Conservation (phyloP, 176 grass and related monocot genomes). For the Poa annua region DNA sequence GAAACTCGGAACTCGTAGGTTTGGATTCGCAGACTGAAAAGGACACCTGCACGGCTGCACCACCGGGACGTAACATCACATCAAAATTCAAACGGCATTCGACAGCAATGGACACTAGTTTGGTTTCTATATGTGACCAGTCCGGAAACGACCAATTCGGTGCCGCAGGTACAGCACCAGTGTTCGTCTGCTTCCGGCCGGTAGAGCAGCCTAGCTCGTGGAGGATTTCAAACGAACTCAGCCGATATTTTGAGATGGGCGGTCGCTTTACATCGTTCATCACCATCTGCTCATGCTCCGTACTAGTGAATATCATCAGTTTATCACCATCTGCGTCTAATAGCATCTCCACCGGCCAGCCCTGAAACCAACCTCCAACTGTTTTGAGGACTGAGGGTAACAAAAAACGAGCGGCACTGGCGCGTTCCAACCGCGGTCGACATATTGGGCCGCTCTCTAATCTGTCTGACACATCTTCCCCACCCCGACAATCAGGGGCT, state of each 20-base stretch:
- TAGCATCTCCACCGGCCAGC: too few relatives aligned
- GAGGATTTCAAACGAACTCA: neutral
- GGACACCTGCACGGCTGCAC: neutral
- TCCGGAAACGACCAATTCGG: neutral
- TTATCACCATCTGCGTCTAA: too few relatives aligned
- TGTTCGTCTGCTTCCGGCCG: neutral
- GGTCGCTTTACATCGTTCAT: neutral
- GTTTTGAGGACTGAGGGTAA: too few relatives aligned
- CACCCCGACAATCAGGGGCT: too few relatives aligned
- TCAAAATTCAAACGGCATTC: neutral
- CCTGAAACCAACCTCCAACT: too few relatives aligned
- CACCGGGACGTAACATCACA: conserved; percentile 8
- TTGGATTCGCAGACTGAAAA: neutral
- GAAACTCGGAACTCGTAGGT: neutral
- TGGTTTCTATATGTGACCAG: conserved; percentile 5
- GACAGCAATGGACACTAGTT: neutral
- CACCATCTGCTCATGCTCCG: too few relatives aligned
- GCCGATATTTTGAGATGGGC: neutral
- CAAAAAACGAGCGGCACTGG: too few relatives aligned
- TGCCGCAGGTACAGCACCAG: neutral
- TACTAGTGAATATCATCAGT: too few relatives aligned
- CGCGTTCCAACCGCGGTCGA: too few relatives aligned
- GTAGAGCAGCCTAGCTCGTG: too few relatives aligned
- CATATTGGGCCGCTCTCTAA: too few relatives aligned
- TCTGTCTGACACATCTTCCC: too few relatives aligned